phyloP scores from a whole-genome alignment of 2,329 filamentous ascomycete genomes.

The Fusarium abutilonis region DNA sequence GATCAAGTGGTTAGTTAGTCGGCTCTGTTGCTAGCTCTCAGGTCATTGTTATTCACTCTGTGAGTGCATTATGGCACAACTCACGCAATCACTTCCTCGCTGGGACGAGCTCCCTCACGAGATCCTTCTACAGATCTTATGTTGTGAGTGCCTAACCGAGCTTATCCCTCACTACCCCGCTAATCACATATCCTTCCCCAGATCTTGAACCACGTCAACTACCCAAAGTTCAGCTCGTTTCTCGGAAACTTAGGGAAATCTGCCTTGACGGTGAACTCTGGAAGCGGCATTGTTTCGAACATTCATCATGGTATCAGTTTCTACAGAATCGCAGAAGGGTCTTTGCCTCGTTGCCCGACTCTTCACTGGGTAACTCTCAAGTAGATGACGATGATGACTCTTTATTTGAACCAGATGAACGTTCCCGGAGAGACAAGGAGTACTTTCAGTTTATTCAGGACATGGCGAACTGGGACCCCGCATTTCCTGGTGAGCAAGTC shows the following conservation, averaged over 20 bases:
- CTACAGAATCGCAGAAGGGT: slow-evolving; percentile 58
- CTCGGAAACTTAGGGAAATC: slow-evolving; percentile 70
- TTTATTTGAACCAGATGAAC: slow-evolving; percentile 42
- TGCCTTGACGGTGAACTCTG: slow-evolving; percentile 81
- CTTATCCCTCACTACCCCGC: slow-evolving; percentile 39
- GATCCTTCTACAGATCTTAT: slow-evolving; percentile 70
- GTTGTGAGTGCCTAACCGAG: slow-evolving; percentile 58
- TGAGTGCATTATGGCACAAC: slow-evolving; percentile 44
- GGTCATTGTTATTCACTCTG: too few species aligned
- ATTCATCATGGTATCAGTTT: slow-evolving; percentile 72
- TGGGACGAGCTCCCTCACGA: slow-evolving; percentile 69
- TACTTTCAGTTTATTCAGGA: slow-evolving; percentile 57
- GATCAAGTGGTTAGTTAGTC: neutral
- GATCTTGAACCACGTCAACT: slow-evolving; percentile 56
- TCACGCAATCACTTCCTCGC: slow-evolving; percentile 17
- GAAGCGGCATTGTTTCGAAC: slow-evolving; percentile 77
- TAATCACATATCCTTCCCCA: slow-evolving; percentile 36
- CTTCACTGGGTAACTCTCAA: slow-evolving; percentile 13
- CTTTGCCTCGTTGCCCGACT: slow-evolving; percentile 41
- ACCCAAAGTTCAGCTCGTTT: slow-evolving; percentile 75
- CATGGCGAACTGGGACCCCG: slow-evolving; percentile 84
- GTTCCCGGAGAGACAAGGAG: slow-evolving; percentile 14
- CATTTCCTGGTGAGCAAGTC: slow-evolving; percentile 74
- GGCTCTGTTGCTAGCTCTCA: neutral
- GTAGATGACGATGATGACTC: slow-evolving; percentile 10